phyloP scores from a whole-genome alignment of 495 filamentous ascomycete species.

The Diplogelasinospora grovesii region DNA sequence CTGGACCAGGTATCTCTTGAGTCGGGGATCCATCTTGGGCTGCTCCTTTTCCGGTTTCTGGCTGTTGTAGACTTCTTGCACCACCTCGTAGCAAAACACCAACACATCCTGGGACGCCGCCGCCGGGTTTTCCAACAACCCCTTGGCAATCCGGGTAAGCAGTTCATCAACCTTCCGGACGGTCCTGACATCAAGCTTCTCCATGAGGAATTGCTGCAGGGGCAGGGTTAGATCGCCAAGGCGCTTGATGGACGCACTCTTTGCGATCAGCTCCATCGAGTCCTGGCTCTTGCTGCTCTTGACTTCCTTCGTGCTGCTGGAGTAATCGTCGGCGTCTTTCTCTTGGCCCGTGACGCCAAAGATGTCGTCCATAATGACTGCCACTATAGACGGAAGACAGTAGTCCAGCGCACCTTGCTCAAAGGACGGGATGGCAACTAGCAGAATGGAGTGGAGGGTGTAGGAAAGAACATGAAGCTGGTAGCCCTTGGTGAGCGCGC shows the following conservation, averaged over 20 bases:
- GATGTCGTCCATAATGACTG: slow-evolving; percentile 93
- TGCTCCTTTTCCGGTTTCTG: slow-evolving; percentile 36
- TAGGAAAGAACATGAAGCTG: slow-evolving; percentile 95
- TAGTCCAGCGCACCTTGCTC: slow-evolving; percentile 82
- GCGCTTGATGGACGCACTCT: slow-evolving; percentile 63
- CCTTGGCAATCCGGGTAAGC: slow-evolving; percentile 72
- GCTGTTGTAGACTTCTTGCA: slow-evolving; percentile 72
- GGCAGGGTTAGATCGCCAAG: slow-evolving; percentile 72
- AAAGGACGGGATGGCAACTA: slow-evolving; percentile 65
- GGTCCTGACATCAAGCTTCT: slow-evolving; percentile 73
- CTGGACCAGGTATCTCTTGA: slow-evolving; percentile 69
- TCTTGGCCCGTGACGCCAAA: slow-evolving; percentile 95
- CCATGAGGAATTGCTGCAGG: slow-evolving; percentile 65
- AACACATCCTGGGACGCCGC: slow-evolving; percentile 70
- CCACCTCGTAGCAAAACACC: slow-evolving; percentile 88
- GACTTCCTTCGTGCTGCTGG: slow-evolving; percentile 92
- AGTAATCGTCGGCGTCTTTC: slow-evolving; percentile 94
- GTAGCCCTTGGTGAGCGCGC: slow-evolving; percentile 73
- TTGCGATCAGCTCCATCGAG: slow-evolving; percentile 89
- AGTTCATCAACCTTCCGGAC: slow-evolving; percentile 88
- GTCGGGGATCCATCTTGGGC: slow-evolving; percentile 49
- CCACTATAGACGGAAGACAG: slow-evolving; percentile 68
- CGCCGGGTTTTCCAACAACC: slow-evolving; percentile 70
- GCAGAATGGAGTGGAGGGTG: slow-evolving; percentile 86
- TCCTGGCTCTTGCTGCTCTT: slow-evolving; percentile 97